Percentiles rank a stretch among this genome's conserved stretches.
Conservation (phyloP, 331 rosid genomes). For the Prunus yedoensis region DNA sequence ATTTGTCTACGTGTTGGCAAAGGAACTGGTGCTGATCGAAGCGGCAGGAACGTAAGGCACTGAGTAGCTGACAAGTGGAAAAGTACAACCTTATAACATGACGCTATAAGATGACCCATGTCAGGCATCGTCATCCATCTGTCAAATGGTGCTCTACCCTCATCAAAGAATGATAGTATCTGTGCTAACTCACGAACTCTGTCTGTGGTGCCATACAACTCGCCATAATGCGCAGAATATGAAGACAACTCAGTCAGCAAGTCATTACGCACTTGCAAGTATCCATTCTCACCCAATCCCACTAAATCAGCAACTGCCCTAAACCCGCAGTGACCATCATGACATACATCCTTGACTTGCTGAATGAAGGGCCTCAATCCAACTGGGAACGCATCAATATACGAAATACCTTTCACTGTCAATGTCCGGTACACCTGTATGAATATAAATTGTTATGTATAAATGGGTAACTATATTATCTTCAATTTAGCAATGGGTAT, state of each 20-base stretch:
- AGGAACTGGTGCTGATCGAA: slow-evolving; percentile 11
- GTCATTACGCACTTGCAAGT: slow-evolving; percentile 20
- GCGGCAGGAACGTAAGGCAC: slow-evolving; percentile 12
- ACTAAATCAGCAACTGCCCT: slow-evolving; percentile 16
- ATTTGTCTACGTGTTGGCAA: slow-evolving; percentile 14
- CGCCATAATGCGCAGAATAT: slow-evolving; percentile 7
- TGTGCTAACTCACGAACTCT: slow-evolving; percentile 21
- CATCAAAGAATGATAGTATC: slow-evolving; percentile 3
- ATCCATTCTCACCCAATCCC: slow-evolving; percentile 13
- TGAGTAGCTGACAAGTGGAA: slow-evolving; percentile 13
- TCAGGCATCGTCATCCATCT: slow-evolving; percentile 17
- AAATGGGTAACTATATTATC: background rate
- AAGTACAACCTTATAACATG: slow-evolving; percentile 14
- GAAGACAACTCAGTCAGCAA: slow-evolving; percentile 21
- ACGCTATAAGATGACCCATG: slow-evolving; percentile 24
- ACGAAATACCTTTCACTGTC: background rate
- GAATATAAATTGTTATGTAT: background rate
- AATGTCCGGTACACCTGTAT: slow-evolving; percentile 6
- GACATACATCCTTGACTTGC: slow-evolving; percentile 11
- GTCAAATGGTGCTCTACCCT: background rate
- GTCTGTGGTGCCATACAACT: slow-evolving; percentile 8
- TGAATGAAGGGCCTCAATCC: slow-evolving; percentile 14
- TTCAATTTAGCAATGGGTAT: background rate
- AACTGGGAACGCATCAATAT: slow-evolving; percentile 1
- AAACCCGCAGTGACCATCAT: slow-evolving; percentile 21